phyloP scores from a whole-genome alignment of 1,284 basidiomycete species.

The Cerioporus squamosus region DNA sequence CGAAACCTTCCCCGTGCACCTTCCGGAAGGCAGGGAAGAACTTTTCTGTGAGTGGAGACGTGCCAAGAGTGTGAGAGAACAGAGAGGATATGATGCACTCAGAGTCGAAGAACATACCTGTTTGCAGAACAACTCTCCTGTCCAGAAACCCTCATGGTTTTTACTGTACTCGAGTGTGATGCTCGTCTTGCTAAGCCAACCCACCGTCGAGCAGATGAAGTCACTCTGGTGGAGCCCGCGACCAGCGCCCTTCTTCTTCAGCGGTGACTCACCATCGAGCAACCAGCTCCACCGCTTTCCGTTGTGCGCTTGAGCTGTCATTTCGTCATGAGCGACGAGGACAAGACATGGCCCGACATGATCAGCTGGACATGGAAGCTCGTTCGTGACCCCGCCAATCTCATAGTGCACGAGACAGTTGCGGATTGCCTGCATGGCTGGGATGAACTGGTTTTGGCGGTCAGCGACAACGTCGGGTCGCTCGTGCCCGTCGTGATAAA shows the following conservation, averaged over 20 bases:
- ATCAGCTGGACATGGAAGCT: slow-evolving; percentile 27
- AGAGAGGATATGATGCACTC: too few species aligned
- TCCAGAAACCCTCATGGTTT: slow-evolving; percentile 50
- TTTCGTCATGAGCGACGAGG: slow-evolving; percentile 41
- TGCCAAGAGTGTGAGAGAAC: neutral
- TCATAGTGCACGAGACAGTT: slow-evolving; percentile 33
- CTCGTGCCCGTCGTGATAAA: slow-evolving; percentile 43
- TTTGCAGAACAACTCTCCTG: slow-evolving; percentile 41
- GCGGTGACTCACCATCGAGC: slow-evolving; percentile 34
- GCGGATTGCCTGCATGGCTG: slow-evolving; percentile 29
- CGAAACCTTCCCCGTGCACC: slow-evolving; percentile 37
- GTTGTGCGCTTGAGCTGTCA: slow-evolving; percentile 43
- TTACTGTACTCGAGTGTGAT: slow-evolving; percentile 45
- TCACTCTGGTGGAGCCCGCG: slow-evolving; percentile 24
- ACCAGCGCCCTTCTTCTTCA: slow-evolving; percentile 43
- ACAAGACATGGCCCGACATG: slow-evolving; percentile 32
- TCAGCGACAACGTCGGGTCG: slow-evolving; percentile 37
- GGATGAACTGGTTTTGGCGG: slow-evolving; percentile 32
- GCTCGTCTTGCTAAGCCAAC: slow-evolving; percentile 17
- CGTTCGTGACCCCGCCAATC: slow-evolving; percentile 28
- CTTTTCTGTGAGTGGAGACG: slow-evolving; percentile 30
- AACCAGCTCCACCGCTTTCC: slow-evolving; percentile 36
- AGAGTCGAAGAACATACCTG: slow-evolving; percentile 33
- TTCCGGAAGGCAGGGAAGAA: slow-evolving; percentile 43
- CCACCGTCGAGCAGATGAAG: slow-evolving; percentile 22